A percentile compares a stretch with the other conserved stretches of the same genome.
Conservation (phyloP, 164 flowering plant species). For the Buxus sempervirens region DNA sequence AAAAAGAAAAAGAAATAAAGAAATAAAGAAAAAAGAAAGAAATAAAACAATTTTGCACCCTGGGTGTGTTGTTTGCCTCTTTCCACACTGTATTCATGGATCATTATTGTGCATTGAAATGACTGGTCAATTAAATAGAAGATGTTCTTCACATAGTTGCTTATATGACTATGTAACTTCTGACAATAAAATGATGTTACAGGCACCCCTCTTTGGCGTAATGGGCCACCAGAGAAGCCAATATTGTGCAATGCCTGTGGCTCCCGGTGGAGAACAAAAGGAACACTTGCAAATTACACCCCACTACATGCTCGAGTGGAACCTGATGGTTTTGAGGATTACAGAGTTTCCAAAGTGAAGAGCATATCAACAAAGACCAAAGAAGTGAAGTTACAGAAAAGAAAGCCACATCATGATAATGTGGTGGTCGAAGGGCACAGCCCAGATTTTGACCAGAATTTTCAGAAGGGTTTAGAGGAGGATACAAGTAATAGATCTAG, state of each 20-base stretch:
- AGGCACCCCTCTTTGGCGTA: conserved; percentile 96
- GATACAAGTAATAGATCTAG: conserved; percentile 77
- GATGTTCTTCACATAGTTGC: no score
- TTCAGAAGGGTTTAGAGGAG: conserved; percentile 48
- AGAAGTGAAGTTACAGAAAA: conserved; percentile 46
- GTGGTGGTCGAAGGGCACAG: conserved; percentile 15
- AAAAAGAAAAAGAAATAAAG: no score
- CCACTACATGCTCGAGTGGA: conserved; percentile 75
- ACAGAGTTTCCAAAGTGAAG: conserved; percentile 39
- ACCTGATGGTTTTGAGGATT: conserved; percentile 50
- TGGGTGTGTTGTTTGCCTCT: no score
- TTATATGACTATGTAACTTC: conserved; percentile 7
- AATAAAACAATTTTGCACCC: no score
- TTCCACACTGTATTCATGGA: no score
- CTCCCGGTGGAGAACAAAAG: conserved; percentile 88
- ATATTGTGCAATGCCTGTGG: conserved; percentile 92
- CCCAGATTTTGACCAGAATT: conserved; percentile 32
- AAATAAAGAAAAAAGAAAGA: no score
- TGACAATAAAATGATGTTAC: conserved; percentile 14
- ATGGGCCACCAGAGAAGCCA: conserved; percentile 92
- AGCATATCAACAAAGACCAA: conserved; percentile 43
- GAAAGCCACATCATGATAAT: conserved; percentile 37
- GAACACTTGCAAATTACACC: conserved; percentile 72
- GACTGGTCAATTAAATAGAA: no score
- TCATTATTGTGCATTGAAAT: no score